phyloP scores from a whole-genome alignment of 1,284 basidiomycete genomes.

The Baeospora myosura region DNA sequence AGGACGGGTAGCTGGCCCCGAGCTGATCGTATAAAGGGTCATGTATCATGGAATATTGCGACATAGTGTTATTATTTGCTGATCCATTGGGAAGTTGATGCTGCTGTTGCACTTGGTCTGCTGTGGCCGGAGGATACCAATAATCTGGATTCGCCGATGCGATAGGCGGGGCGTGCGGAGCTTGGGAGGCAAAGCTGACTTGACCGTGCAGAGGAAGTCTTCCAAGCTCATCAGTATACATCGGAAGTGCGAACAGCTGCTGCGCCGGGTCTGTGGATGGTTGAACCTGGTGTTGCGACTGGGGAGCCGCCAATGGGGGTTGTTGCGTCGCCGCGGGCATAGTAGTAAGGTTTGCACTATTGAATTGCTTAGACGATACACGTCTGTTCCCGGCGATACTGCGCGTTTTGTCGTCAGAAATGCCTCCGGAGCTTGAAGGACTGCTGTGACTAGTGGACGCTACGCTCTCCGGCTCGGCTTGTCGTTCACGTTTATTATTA shows the following conservation, averaged over 20 bases:
- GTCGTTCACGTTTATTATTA: slow-evolving; percentile 55
- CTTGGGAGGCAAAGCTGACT: slow-evolving; percentile 17
- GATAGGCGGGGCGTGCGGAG: background rate
- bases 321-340: background rate
- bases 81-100: no score
- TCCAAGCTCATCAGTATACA: slow-evolving; percentile 55
- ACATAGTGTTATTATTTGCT: no score
- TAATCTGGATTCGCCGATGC: background rate
- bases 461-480: slow-evolving; percentile 36
- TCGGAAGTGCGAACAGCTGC: slow-evolving; percentile 33
- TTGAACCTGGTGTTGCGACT: slow-evolving; percentile 4
- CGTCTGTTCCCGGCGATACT: slow-evolving; percentile 23
- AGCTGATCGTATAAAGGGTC: background rate
- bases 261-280: background rate
- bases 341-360: background rate
- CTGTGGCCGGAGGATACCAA: background rate
- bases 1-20: background rate
- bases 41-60: background rate
- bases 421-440: slow-evolving; percentile 5
- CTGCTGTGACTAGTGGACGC: slow-evolving; percentile 13
- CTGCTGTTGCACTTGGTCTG: no score
- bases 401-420: slow-evolving; percentile 15
- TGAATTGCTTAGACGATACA: slow-evolving; percentile 3
- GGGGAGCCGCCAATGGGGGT: slow-evolving; percentile 1
- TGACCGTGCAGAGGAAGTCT: slow-evolving; percentile 45